These are phyloP conservation scores for Fusarium keratoplasticum DNA, from an alignment of 2,329 filamentous ascomycete species.

Conservation along the genomic window DNA sequence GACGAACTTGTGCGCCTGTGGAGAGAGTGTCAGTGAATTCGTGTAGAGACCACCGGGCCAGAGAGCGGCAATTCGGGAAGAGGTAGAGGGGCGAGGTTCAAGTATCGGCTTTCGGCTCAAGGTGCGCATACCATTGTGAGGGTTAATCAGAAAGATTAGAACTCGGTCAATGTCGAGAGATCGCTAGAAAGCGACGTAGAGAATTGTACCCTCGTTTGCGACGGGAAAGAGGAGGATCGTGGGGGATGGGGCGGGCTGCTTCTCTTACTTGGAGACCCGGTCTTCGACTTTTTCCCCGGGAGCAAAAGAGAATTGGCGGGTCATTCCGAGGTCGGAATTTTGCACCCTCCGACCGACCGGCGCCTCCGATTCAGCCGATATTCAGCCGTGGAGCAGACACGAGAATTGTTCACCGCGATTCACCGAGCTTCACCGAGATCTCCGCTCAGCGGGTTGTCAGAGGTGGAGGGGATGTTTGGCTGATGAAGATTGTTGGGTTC, in stretches of 20 bases:
- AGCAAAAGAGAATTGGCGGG: conserved; percentile 33
- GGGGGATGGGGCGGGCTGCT: conserved; percentile 19
- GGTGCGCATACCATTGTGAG: conserved; percentile 46
- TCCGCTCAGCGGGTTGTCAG: conserved; percentile 11
- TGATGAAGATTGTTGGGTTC: background rate
- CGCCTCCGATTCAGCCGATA: conserved; percentile 32
- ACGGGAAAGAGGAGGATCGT: conserved; percentile 38
- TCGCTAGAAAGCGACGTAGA: conserved; percentile 37
- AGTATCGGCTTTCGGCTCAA: conserved; percentile 13
- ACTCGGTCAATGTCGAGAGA: conserved; percentile 13
- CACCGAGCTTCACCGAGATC: conserved; percentile 20
- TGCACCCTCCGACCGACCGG: conserved; percentile 42
- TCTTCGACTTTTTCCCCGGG: conserved; percentile 44
- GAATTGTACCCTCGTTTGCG: conserved; percentile 42
- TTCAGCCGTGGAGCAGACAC: conserved; percentile 30
- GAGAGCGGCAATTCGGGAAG: conserved; percentile 23
- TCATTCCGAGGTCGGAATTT: conserved; percentile 48
- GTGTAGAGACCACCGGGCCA: background rate
- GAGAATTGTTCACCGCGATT: background rate
- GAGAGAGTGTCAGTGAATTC: conserved; percentile 28
- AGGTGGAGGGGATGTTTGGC: background rate
- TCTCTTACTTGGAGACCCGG: conserved; percentile 26
- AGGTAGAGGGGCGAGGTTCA: conserved; percentile 17
- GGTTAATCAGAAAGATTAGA: conserved; percentile 1
- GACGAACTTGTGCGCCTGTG: conserved; percentile 87